Conservation (phyloP, 148 eudicot species). For the Selenicereus undatus region DNA sequence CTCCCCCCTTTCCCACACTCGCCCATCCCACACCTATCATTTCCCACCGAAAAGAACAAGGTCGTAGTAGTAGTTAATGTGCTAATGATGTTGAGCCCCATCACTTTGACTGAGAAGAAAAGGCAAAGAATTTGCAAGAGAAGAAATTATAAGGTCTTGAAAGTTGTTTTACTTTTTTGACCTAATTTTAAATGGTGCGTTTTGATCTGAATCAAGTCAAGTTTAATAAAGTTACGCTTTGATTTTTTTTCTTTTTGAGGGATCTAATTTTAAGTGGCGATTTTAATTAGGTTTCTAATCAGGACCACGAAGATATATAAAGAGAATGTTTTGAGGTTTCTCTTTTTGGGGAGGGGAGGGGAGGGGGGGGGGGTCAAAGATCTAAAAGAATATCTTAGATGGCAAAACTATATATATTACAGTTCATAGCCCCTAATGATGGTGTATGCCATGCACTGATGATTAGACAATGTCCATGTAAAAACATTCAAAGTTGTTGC, state of each 20-base stretch:
- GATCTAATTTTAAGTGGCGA: too few relatives aligned
- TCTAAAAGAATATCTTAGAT: conserved; percentile 25
- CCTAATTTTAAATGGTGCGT: too few relatives aligned
- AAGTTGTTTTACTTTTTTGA: background rate
- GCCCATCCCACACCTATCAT: too few relatives aligned
- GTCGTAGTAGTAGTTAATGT: conserved; percentile 30
- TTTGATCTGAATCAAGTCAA: too few relatives aligned
- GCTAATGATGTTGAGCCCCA: conserved; percentile 34
- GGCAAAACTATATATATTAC: conserved; percentile 25
- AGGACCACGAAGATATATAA: too few relatives aligned
- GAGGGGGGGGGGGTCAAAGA: background rate
- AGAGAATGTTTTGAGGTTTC: too few relatives aligned
- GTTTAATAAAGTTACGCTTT: too few relatives aligned
- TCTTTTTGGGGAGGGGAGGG: background rate
- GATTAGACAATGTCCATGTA: conserved; percentile 23
- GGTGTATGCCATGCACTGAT: conserved; percentile 17
- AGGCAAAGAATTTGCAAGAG: background rate
- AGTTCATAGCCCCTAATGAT: conserved; percentile 24
- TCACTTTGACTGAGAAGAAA: conserved; percentile 20
- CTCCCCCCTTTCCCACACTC: too few relatives aligned
- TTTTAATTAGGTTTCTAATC: too few relatives aligned
- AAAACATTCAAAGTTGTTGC: background rate
- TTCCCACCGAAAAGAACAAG: too few relatives aligned
- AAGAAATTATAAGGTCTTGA: background rate
- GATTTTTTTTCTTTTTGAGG: background rate